Percentiles rank a stretch among this genome's conserved stretches.
These are phyloP conservation scores for Immersiella caudata DNA, from an alignment of 495 filamentous ascomycete genomes.

Conservation along the genomic window DNA sequence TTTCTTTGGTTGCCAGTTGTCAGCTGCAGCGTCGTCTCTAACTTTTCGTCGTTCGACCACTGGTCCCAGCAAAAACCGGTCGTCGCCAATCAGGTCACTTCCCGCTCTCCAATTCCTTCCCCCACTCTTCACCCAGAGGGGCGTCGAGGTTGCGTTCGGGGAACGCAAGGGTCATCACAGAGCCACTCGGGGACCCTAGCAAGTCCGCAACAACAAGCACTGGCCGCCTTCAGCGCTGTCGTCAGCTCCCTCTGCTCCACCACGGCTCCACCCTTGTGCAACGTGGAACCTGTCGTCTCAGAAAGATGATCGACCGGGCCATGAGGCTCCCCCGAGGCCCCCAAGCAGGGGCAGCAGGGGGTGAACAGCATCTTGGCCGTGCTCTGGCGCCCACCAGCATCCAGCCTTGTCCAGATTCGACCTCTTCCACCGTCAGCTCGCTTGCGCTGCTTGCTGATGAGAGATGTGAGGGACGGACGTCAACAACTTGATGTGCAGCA, in stretches of 20 bases:
- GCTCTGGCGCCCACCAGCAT: neutral
- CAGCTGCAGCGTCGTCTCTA: neutral
- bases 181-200: slow-evolving; percentile 2
- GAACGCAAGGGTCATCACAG: slow-evolving; percentile 25
- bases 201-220: slow-evolving; percentile 17
- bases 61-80: slow-evolving; percentile 4
- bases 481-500: slow-evolving; percentile 19
- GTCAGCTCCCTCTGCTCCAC: slow-evolving; percentile 20
- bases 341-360: neutral
- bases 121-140: slow-evolving; percentile 25
- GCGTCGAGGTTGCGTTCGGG: slow-evolving; percentile 29
- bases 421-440: neutral
- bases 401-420: slow-evolving; percentile 6
- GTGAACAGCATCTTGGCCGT: neutral
- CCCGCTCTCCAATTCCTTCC: slow-evolving; percentile 6
- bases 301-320: slow-evolving; percentile 25
- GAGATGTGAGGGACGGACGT: slow-evolving; percentile 10
- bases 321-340: slow-evolving; percentile 16
- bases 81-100: slow-evolving; percentile 22
- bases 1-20: neutral
- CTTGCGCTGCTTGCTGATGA: neutral
- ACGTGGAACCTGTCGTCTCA: slow-evolving; percentile 22
- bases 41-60: slow-evolving; percentile 2
- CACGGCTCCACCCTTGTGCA: slow-evolving; percentile 12
- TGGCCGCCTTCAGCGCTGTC: slow-evolving; percentile 17